A percentile compares a stretch with the other conserved stretches of the same genome.
phyloP scores from a whole-genome alignment of 1,284 basidiomycete genomes.

The Trametes polyzona region DNA sequence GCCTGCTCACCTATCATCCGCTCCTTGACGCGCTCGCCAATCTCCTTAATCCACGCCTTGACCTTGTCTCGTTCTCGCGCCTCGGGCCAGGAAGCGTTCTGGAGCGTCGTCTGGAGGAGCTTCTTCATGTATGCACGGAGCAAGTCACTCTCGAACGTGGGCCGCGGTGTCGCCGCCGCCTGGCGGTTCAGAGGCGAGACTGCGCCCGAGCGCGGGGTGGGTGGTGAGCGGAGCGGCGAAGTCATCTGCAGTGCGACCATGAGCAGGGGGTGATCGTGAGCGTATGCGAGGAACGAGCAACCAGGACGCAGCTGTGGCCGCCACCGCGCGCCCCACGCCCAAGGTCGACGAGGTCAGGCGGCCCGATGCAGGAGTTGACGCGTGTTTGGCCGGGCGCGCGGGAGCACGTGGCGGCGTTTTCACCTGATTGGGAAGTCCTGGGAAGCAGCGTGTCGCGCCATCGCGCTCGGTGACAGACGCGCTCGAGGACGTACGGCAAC shows the following conservation, averaged over 20 bases:
- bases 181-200: slow-evolving; percentile 65
- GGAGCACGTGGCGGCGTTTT: slow-evolving; percentile 25
- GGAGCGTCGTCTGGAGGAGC: slow-evolving; percentile 68
- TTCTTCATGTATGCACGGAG: slow-evolving; percentile 80
- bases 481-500: neutral
- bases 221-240: slow-evolving; percentile 53
- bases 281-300: neutral
- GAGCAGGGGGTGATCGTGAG: slow-evolving; percentile 4
- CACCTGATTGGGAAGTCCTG: slow-evolving; percentile 6
- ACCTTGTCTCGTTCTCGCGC: slow-evolving; percentile 68
- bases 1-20: slow-evolving; percentile 61
- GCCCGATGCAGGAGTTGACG: slow-evolving; percentile 23
- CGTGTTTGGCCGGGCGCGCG: slow-evolving; percentile 17
- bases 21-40: slow-evolving; percentile 80
- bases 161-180: slow-evolving; percentile 57
- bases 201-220: slow-evolving; percentile 56
- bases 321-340: slow-evolving; percentile 14
- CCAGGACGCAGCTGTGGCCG: slow-evolving; percentile 7
- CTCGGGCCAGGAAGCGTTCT: slow-evolving; percentile 66
- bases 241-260: slow-evolving; percentile 38
- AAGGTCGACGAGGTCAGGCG: neutral
- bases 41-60: slow-evolving; percentile 78
- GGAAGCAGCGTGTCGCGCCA: neutral
- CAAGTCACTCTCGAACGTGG: slow-evolving; percentile 71
- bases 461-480: slow-evolving; percentile 3